phyloP scores from a whole-genome alignment of 306 rosid genomes.

The Quercus ilex region DNA sequence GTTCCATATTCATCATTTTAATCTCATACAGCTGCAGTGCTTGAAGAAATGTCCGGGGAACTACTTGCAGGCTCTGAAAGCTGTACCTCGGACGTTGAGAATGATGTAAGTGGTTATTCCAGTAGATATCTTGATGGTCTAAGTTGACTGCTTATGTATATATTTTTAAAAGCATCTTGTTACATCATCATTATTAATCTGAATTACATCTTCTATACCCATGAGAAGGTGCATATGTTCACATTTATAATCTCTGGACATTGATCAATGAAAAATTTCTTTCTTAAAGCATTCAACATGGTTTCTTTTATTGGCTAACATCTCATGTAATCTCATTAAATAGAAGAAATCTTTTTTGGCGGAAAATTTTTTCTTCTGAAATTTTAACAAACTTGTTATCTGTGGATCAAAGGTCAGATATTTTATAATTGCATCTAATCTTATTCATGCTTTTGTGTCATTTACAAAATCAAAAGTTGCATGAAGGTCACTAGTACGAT shows the following conservation, averaged over 20 bases:
- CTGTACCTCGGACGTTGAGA: conserved; percentile 92
- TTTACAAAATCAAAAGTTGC: neutral
- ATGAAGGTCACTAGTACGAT: neutral
- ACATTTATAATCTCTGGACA: neutral
- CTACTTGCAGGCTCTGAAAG: conserved; percentile 78
- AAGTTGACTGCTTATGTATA: too few species aligned
- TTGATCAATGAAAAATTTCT: neutral
- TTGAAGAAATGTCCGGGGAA: conserved; percentile 81
- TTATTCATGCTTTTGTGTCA: neutral
- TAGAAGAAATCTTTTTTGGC: too few species aligned
- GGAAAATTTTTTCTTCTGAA: neutral
- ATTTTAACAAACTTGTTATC: neutral
- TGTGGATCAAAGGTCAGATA: neutral
- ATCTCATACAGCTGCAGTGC: conserved; percentile 68
- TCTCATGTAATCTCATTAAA: too few species aligned
- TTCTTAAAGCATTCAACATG: neutral
- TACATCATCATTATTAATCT: neutral
- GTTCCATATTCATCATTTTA: neutral
- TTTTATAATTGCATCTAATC: neutral
- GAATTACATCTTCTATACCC: neutral
- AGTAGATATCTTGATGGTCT: neutral
- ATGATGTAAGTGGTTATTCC: conserved; percentile 72
- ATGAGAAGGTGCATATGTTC: neutral
- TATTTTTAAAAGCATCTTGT: too few species aligned
- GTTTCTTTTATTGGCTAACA: too few species aligned